Evolutionary conservation across 2,329 filamentous ascomycete genomes (phyloP).

Genomic region (Blastomyces percursus): DNA sequence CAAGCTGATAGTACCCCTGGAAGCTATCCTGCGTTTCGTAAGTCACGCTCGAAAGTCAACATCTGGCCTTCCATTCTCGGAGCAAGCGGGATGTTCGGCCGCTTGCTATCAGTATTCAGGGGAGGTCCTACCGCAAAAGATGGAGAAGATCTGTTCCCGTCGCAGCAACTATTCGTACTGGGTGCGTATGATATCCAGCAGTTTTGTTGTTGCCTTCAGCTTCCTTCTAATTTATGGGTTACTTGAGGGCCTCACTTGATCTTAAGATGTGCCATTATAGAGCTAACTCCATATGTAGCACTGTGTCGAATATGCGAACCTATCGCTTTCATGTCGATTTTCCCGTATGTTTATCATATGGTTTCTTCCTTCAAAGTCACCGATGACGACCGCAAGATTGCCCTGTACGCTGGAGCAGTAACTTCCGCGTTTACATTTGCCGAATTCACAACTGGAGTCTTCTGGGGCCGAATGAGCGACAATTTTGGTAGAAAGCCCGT

Average conservation of each 20-base stretch:
- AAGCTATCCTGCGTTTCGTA: neutral
- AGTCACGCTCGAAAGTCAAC: neutral
- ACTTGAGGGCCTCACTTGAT: neutral
- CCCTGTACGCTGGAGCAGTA: conserved; percentile 89
- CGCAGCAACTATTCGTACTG: conserved; percentile 46
- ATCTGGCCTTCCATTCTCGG: neutral
- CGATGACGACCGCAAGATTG: conserved; percentile 65
- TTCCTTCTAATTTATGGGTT: conserved; percentile 8
- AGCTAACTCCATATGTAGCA: conserved; percentile 41
- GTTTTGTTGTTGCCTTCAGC: conserved; percentile 9
- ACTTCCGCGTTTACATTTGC: conserved; percentile 94
- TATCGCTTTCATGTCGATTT: conserved; percentile 99
- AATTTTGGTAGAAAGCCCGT: conserved; percentile 86
- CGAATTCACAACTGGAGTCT: conserved; percentile 81
- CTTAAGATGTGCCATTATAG: neutral
- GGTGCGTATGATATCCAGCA: conserved; percentile 30
- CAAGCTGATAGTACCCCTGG: neutral
- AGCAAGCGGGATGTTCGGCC: neutral
- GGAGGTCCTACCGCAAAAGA: conserved; percentile 11
- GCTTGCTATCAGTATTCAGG: conserved; percentile 1
- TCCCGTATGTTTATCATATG: conserved; percentile 98
- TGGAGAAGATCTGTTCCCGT: conserved; percentile 42
- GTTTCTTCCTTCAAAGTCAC: conserved; percentile 82
- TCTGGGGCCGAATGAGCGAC: conserved; percentile 92
- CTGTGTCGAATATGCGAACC: conserved; percentile 95